phyloP scores from a whole-genome alignment of 805 yeast species.

The Torulaspora maleeae region DNA sequence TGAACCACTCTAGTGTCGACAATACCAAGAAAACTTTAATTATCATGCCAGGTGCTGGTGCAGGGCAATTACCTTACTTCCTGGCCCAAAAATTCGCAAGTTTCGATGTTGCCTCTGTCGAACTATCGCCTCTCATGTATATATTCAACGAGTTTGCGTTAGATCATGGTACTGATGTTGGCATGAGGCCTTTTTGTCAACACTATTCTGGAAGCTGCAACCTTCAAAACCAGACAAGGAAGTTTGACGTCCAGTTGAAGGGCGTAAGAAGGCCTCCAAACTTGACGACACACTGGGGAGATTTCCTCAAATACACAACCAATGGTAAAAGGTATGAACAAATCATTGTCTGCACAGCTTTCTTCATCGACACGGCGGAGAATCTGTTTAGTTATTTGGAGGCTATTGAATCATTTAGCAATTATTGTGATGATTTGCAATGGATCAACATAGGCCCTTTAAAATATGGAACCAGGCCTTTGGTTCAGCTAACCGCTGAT shows the following conservation, averaged over 20 bases:
- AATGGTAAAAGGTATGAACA: conserved; percentile 37
- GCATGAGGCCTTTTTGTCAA: conserved; percentile 52
- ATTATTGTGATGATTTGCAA: conserved; percentile 43
- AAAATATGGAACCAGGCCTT: conserved; percentile 83
- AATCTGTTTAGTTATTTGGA: conserved; percentile 73
- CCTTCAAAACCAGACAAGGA: conserved; percentile 47
- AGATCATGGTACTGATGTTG: conserved; percentile 20
- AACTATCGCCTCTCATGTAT: conserved; percentile 72
- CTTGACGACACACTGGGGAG: conserved; percentile 49
- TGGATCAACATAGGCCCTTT: conserved; percentile 95
- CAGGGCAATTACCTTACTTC: conserved; percentile 72
- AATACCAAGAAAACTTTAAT: conserved; percentile 44
- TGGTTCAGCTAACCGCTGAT: conserved; percentile 66
- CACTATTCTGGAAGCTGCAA: conserved; percentile 61
- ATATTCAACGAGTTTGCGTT: conserved; percentile 60
- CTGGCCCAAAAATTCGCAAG: conserved; percentile 39
- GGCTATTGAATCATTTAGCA: conserved; percentile 47
- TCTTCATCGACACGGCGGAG: conserved; percentile 90
- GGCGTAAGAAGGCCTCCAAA: conserved; percentile 42
- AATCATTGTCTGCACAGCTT: conserved; percentile 60
- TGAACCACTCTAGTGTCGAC: conserved; percentile 31
- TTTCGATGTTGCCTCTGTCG: conserved; percentile 64
- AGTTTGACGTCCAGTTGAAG: conserved; percentile 28
- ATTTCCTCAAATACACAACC: conserved; percentile 54
- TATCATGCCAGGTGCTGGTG: conserved; percentile 83